Evolutionary conservation across 2,329 filamentous ascomycete genomes (phyloP), one percentile per base, ranked within the genome.

Genomic region (Xylariales sp.): DNA sequence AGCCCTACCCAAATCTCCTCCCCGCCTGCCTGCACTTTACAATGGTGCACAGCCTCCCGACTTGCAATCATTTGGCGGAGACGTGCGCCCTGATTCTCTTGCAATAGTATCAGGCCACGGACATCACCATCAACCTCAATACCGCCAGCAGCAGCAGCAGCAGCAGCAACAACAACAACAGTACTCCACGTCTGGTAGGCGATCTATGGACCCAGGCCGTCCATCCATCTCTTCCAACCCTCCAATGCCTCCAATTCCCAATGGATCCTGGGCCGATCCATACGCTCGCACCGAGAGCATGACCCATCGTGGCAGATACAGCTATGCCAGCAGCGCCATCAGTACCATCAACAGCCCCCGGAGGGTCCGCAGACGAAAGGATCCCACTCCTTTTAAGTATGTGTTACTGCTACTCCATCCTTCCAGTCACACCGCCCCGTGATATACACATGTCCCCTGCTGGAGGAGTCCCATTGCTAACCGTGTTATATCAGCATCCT

Each of bases 331-430:
- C 69, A 94, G 86, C 65, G 85, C 87, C 40, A 79, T 91, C 51
- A 95, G 88, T 71, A 86, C 88, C 46, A 81, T 95, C 69, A 95
- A 95, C 70, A 95, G 86, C 63, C 91, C 93, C 49, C 82, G 93
- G 51, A 82, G 90, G 60, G 84, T 97, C 51, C 83, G 93, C 55
- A 85, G 91, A 71, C 84, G 93, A 70, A 97, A 95, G 73, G 93
- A 98, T 59, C 93, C 93, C 7, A 96, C 91, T 9, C 89, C 93
- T 1, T 95, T 97, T 78, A 98, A 98, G 91, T 97, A 73, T 9
- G 37, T 4, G 6, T 25, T 22, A 20, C 19, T 34, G 2, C 35
- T 8, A 35, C 34, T 38, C 20, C 21, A 43, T 31, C 28, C n/a
- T n/a, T n/a, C n/a, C n/a, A n/a, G n/a, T n/a, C n/a, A n/a, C n/a